These are phyloP conservation scores for Suillus brevipes DNA, from an alignment of 768 basidiomycete species.

Conservation along the genomic window DNA sequence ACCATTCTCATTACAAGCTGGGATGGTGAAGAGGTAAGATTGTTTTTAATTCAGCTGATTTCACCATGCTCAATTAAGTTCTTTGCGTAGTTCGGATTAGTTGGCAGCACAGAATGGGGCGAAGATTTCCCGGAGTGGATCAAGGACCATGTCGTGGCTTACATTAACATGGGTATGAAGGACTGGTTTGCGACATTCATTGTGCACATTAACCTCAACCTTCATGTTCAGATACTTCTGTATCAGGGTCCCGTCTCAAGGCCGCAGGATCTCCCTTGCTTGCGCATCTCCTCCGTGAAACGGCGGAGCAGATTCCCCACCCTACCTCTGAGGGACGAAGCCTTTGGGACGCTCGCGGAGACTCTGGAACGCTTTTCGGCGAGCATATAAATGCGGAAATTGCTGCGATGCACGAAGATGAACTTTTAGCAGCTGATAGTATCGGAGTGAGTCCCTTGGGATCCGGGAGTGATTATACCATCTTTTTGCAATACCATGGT, in stretches of 20 bases:
- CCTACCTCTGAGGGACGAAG: conserved; percentile 63
- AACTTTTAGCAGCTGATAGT: conserved; percentile 8
- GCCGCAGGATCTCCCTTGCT: conserved; percentile 78
- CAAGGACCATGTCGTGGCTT: conserved; percentile 55
- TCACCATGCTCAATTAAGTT: background rate
- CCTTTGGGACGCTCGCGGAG: conserved; percentile 77
- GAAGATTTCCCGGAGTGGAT: conserved; percentile 66
- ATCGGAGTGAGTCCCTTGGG: conserved; percentile 44
- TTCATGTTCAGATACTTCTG: conserved; percentile 42
- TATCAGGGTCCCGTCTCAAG: conserved; percentile 49
- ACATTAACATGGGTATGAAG: conserved; percentile 56
- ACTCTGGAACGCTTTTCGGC: conserved; percentile 45
- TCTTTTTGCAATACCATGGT: conserved; percentile 61
- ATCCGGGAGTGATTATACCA: conserved; percentile 60
- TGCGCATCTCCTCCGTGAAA: conserved; percentile 66
- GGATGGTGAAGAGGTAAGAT: conserved; percentile 66
- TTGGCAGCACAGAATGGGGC: conserved; percentile 67
- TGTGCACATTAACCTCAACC: background rate
- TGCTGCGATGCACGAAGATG: conserved; percentile 26
- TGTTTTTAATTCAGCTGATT: background rate
- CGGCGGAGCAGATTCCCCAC: conserved; percentile 73
- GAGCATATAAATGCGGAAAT: conserved; percentile 32
- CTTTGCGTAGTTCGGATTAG: conserved; percentile 43
- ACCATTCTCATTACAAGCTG: conserved; percentile 73
- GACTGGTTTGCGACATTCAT: background rate